Conservation (phyloP, 352 stramenopile species). For the Thalassiosira hispida region DNA sequence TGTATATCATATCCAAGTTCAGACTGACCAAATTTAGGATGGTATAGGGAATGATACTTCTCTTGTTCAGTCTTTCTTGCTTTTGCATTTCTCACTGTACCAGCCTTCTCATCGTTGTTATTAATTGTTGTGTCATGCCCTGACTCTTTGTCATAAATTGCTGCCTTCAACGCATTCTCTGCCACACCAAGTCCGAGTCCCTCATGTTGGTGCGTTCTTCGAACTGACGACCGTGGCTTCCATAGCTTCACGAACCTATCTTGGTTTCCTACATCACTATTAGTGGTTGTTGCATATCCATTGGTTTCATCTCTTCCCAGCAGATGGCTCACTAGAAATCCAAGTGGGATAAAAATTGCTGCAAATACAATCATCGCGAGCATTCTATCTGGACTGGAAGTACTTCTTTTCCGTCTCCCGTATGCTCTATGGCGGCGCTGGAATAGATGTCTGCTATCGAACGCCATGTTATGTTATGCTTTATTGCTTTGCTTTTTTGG, state of each 20-base stretch:
- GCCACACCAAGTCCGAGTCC: too few species aligned
- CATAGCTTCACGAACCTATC: too few species aligned
- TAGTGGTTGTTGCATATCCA: not conserved
- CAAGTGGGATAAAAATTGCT: slow-evolving; percentile 10
- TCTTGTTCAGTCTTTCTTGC: not conserved
- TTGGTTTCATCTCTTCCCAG: not conserved
- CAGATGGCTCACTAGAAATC: slow-evolving; percentile 8
- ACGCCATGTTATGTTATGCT: too few species aligned
- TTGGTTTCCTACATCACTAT: not conserved
- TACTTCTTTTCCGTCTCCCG: slow-evolving; percentile 6
- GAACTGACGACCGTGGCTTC: too few species aligned
- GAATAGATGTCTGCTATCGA: too few species aligned
- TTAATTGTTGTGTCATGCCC: not conserved
- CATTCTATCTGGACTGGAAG: slow-evolving; percentile 14
- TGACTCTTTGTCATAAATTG: too few species aligned
- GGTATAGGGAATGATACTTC: slow-evolving; percentile 29
- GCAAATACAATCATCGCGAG: slow-evolving; percentile 8
- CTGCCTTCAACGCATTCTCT: too few species aligned
- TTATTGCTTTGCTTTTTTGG: too few species aligned
- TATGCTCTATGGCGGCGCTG: slow-evolving; percentile 7
- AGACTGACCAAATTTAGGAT: slow-evolving; percentile 29
- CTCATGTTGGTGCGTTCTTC: not conserved
- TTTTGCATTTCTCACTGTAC: not conserved
- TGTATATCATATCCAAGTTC: slow-evolving; percentile 70
- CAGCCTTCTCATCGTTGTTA: not conserved